phyloP scores from a whole-genome alignment of 2,329 filamentous ascomycete genomes.

The Penicillium sp. region DNA sequence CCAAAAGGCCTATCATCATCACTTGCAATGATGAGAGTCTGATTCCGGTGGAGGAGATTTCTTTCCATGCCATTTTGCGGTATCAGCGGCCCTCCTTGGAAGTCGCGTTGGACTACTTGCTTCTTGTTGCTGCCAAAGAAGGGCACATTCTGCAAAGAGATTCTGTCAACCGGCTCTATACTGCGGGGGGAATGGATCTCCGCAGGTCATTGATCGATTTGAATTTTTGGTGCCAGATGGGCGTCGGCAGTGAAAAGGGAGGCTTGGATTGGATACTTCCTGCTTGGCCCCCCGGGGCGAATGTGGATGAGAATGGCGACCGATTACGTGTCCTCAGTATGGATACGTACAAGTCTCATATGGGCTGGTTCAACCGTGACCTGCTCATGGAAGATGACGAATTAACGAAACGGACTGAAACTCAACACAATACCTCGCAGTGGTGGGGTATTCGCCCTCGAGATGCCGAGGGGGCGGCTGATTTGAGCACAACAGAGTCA shows the following conservation, averaged over 20 bases:
- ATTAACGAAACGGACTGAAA: constrained; percentile 53
- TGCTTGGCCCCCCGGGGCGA: constrained; percentile 65
- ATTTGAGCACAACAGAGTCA: constrained; percentile 35
- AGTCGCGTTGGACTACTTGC: constrained; percentile 70
- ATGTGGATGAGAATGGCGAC: constrained; percentile 61
- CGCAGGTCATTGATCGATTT: constrained; percentile 77
- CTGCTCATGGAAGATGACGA: constrained; percentile 36
- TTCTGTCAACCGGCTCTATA: constrained; percentile 65
- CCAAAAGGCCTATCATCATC: constrained; percentile 86
- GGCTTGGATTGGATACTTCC: constrained; percentile 87
- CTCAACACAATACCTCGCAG: constrained; percentile 59
- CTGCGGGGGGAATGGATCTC: constrained; percentile 63
- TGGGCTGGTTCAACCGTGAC: constrained; percentile 70
- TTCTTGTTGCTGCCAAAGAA: constrained; percentile 79
- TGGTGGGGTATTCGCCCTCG: constrained; percentile 62
- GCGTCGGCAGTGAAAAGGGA: constrained; percentile 78
- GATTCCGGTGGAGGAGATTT: constrained; percentile 68
- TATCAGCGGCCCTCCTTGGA: constrained; percentile 61
- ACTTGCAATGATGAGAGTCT: constrained; percentile 89
- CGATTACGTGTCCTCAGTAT: constrained; percentile 73
- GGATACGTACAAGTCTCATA: constrained; percentile 67
- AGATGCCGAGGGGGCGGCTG: constrained; percentile 47
- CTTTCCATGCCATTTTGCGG: constrained; percentile 78
- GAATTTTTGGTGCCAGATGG: constrained; percentile 96
- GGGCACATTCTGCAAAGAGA: constrained; percentile 69